These are phyloP conservation scores for Chlorencoelia australis DNA, from an alignment of 2,329 filamentous ascomycete species.

Conservation along the genomic window DNA sequence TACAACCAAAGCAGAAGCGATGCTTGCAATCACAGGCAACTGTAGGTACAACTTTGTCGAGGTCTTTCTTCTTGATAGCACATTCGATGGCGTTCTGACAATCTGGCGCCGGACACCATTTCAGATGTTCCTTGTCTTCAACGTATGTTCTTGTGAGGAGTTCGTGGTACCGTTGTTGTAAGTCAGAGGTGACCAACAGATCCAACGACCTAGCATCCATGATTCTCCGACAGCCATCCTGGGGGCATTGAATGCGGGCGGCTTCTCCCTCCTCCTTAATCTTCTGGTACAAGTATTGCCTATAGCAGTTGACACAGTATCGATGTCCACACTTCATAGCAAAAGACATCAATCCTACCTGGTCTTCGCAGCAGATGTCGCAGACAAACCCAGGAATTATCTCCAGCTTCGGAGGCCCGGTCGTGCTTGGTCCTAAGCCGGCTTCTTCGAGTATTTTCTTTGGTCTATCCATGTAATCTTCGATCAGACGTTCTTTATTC, in stretches of 20 bases:
- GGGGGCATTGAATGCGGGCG: slow-evolving; percentile 85
- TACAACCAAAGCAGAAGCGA: slow-evolving; percentile 92
- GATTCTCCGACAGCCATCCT: slow-evolving; percentile 77
- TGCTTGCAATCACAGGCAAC: slow-evolving; percentile 78
- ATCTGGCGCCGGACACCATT: slow-evolving; percentile 98
- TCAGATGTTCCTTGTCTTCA: slow-evolving; percentile 88
- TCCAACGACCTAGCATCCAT: slow-evolving; percentile 84
- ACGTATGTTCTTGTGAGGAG: slow-evolving; percentile 91
- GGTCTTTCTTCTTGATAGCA: slow-evolving; percentile 74
- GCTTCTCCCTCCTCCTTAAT: slow-evolving; percentile 94
- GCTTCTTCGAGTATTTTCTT: slow-evolving; percentile 74
- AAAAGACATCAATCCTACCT: slow-evolving; percentile 66
- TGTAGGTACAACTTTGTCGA: slow-evolving; percentile 77
- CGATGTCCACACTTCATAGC: slow-evolving; percentile 92
- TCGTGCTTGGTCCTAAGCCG: slow-evolving; percentile 61
- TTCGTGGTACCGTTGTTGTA: slow-evolving; percentile 61
- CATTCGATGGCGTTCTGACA: slow-evolving; percentile 92
- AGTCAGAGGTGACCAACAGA: slow-evolving; percentile 53
- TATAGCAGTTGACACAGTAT: slow-evolving; percentile 88
- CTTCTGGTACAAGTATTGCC: slow-evolving; percentile 84
- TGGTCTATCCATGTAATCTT: slow-evolving; percentile 89
- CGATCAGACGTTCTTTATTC: slow-evolving; percentile 93
- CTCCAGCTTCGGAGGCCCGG: slow-evolving; percentile 56
- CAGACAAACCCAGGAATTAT: slow-evolving; percentile 70
- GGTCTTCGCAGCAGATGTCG: slow-evolving; percentile 94